phyloP scores from a whole-genome alignment of 495 filamentous ascomycete genomes.

The Hyaloscypha hepaticicola region DNA sequence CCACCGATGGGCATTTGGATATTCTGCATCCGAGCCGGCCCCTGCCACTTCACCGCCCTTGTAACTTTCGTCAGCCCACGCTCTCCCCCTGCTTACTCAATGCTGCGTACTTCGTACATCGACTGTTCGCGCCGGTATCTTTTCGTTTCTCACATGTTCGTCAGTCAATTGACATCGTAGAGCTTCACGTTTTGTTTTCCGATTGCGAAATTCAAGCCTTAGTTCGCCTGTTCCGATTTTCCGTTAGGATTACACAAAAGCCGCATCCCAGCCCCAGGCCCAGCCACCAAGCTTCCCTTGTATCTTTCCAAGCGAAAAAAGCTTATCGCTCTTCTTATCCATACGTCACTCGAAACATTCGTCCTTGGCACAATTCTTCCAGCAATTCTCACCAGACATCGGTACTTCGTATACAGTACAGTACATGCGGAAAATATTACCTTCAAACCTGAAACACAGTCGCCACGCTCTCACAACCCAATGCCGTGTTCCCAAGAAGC shows the following conservation, averaged over 20 bases:
- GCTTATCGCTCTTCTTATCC: background rate
- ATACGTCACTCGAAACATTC: background rate
- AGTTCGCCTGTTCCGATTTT: background rate
- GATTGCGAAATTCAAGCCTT: background rate
- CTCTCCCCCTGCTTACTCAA: background rate
- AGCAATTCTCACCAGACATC: no score
- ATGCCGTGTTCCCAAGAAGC: background rate
- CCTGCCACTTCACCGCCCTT: background rate
- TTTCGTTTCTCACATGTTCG: background rate
- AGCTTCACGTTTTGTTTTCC: no score
- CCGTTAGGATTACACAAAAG: background rate
- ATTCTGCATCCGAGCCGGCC: background rate
- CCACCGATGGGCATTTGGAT: background rate
- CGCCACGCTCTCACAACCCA: background rate
- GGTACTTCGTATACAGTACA: no score
- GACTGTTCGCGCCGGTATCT: background rate
- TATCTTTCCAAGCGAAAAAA: background rate
- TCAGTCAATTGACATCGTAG: background rate
- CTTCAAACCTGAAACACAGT: background rate
- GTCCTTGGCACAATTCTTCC: background rate
- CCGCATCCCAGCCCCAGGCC: background rate
- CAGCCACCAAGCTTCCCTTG: background rate
- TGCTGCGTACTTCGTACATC: background rate
- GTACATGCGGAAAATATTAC: no score
- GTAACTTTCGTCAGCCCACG: background rate